A percentile compares a stretch with the other conserved stretches of the same genome.
Conservation (phyloP, 495 filamentous ascomycete species). For the Bryoglossum gracile region DNA sequence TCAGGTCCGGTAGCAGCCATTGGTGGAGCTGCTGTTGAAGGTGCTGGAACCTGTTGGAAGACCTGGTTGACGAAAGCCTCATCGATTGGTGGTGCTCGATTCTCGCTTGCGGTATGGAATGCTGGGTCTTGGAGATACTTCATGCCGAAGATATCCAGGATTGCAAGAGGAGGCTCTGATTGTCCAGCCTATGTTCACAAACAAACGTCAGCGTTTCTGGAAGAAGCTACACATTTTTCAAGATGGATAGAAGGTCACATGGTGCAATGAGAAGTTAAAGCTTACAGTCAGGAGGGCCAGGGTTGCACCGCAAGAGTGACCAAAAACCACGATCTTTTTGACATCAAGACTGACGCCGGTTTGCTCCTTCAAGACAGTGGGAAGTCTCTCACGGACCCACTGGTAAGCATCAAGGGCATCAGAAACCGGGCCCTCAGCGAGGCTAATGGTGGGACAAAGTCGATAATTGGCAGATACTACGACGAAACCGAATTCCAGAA, state of each 20-base stretch:
- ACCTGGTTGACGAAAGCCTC: neutral
- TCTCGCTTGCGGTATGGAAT: neutral
- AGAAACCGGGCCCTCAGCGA: conserved; percentile 5
- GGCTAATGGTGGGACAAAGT: conserved; percentile 12
- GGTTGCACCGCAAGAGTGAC: conserved; percentile 12
- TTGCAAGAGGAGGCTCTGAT: neutral
- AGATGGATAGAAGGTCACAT: too few relatives aligned
- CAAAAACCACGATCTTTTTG: conserved; percentile 6
- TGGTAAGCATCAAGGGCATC: conserved; percentile 6
- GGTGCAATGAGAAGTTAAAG: too few relatives aligned
- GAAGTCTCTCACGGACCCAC: conserved; percentile 3
- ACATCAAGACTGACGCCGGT: conserved; percentile 2
- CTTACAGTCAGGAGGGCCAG: conserved; percentile 9
- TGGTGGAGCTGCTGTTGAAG: neutral
- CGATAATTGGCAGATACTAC: conserved; percentile 10
- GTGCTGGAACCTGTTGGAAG: neutral
- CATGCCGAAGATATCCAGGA: neutral
- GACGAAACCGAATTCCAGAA: conserved; percentile 10
- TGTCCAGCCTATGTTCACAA: neutral
- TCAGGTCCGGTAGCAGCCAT: neutral
- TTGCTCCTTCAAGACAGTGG: conserved; percentile 2
- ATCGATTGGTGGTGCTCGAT: neutral
- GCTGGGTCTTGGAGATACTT: neutral
- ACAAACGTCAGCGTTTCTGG: too few relatives aligned
- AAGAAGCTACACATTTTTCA: too few relatives aligned